A percentile compares a stretch with the other conserved stretches of the same genome.
Conservation (phyloP, 495 filamentous ascomycete species). For the Xylona heveae region DNA sequence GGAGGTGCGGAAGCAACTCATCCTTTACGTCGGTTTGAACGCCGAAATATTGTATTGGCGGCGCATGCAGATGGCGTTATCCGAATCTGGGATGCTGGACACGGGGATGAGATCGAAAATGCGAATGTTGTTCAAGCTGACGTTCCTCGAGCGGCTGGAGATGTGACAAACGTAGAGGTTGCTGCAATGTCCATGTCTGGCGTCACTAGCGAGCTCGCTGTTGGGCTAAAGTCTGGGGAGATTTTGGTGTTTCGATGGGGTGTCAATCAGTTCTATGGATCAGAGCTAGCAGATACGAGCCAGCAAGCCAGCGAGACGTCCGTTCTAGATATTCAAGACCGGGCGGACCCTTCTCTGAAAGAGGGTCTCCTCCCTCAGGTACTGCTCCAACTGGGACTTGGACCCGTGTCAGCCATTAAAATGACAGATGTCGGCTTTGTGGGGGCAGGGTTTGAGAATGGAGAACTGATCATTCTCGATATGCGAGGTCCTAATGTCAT, state of each 20-base stretch:
- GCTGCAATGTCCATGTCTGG: conserved; percentile 53
- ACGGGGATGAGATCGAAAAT: conserved; percentile 87
- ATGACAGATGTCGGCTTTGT: conserved; percentile 85
- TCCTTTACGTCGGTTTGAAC: conserved; percentile 51
- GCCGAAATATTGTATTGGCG: conserved; percentile 59
- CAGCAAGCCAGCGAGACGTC: conserved; percentile 7
- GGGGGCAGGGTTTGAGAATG: conserved; percentile 62
- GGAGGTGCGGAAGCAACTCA: conserved; percentile 53
- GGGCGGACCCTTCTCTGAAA: conserved; percentile 58
- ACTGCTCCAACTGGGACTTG: conserved; percentile 62
- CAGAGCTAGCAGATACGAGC: conserved; percentile 24
- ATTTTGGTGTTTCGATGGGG: conserved; percentile 78
- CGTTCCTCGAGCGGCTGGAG: conserved; percentile 57
- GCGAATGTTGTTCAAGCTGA: conserved; percentile 63
- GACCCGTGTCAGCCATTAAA: conserved; percentile 52
- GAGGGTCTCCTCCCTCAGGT: conserved; percentile 66
- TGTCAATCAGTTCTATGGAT: conserved; percentile 40
- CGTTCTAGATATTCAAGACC: conserved; percentile 51
- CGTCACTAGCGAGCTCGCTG: conserved; percentile 63
- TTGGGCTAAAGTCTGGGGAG: conserved; percentile 63
- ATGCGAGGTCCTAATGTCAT: conserved; percentile 59
- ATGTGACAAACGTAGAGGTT: conserved; percentile 57
- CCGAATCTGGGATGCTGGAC: conserved; percentile 74
- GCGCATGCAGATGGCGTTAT: conserved; percentile 76
- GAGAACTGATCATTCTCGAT: conserved; percentile 61